Conservation (phyloP, 2,329 filamentous ascomycete genomes). For the Penicillium sp. region DNA sequence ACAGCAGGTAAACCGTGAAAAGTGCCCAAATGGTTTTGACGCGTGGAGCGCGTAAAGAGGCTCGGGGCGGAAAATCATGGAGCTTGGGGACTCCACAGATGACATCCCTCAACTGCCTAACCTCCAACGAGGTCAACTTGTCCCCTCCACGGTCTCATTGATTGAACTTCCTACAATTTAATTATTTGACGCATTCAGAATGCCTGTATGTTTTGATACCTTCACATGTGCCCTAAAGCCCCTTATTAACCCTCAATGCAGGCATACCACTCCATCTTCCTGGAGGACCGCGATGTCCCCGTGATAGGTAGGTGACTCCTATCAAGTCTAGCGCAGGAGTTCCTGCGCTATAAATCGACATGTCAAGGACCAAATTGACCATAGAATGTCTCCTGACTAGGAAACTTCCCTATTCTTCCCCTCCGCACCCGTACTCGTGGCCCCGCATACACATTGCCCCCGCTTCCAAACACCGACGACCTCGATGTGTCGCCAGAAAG, state of each 20-base stretch:
- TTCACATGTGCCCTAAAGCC: background rate
- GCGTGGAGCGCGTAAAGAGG: slow-evolving; percentile 45
- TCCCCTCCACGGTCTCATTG: background rate
- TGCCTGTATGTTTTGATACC: slow-evolving; percentile 45
- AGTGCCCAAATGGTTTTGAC: slow-evolving; percentile 21
- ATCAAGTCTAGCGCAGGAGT: slow-evolving; percentile 7
- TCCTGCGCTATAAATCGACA: background rate
- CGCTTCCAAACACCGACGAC: slow-evolving; percentile 57
- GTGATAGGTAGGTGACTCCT: slow-evolving; percentile 54
- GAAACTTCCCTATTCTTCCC: slow-evolving; percentile 92
- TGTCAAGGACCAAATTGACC: slow-evolving; percentile 11
- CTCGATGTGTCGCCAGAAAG: slow-evolving; percentile 70
- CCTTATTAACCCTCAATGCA: slow-evolving; percentile 40
- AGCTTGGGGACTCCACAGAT: slow-evolving; percentile 29
- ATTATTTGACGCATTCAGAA: slow-evolving; percentile 31
- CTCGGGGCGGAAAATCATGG: slow-evolving; percentile 43
- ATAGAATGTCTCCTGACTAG: slow-evolving; percentile 38
- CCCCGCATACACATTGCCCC: slow-evolving; percentile 82
- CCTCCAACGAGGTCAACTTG: slow-evolving; percentile 9
- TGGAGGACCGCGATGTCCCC: slow-evolving; percentile 70
- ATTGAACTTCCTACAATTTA: slow-evolving; percentile 5
- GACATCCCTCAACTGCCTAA: slow-evolving; percentile 28
- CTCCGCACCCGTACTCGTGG: slow-evolving; percentile 93
- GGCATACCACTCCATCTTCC: slow-evolving; percentile 98
- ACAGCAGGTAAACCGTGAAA: background rate